Evolutionary conservation across 2,329 filamentous ascomycete species (phyloP).

Genomic region (Endothia cerciana): DNA sequence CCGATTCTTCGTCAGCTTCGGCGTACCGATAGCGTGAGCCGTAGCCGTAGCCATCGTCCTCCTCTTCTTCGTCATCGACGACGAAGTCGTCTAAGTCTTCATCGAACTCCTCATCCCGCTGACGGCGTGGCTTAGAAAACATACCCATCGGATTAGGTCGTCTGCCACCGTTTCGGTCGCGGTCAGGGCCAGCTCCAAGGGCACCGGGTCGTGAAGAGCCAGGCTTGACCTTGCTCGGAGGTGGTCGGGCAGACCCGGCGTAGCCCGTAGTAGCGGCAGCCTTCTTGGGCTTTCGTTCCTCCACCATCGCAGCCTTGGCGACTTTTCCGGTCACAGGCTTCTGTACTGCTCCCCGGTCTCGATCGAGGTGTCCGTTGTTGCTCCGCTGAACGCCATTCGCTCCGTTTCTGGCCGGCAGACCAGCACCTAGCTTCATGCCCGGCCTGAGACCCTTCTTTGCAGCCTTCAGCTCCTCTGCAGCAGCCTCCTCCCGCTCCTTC

Average conservation of each 20-base stretch:
- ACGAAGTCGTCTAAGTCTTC: slow-evolving; percentile 64
- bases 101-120: slow-evolving; percentile 63
- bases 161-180: slow-evolving; percentile 31
- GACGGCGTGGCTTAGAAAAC: slow-evolving; percentile 34
- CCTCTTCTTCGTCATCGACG: slow-evolving; percentile 63
- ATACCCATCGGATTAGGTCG: slow-evolving; percentile 38
- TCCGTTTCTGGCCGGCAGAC: slow-evolving; percentile 29
- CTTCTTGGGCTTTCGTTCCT: slow-evolving; percentile 65
- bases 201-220: slow-evolving; percentile 38
- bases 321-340: slow-evolving; percentile 20
- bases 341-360: slow-evolving; percentile 14
- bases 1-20: slow-evolving; percentile 68
- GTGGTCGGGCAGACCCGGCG: slow-evolving; percentile 66
- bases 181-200: slow-evolving; percentile 29
- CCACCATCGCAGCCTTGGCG: slow-evolving; percentile 39
- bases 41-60: slow-evolving; percentile 40
- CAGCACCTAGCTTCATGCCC: slow-evolving; percentile 16
- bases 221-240: slow-evolving; percentile 40
- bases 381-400: slow-evolving; percentile 31
- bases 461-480: slow-evolving; percentile 46
- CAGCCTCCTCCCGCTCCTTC: slow-evolving; percentile 53
- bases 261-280: slow-evolving; percentile 69
- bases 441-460: slow-evolving; percentile 31
- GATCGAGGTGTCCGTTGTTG: slow-evolving; percentile 20
- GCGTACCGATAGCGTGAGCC: slow-evolving; percentile 50